A percentile compares a stretch with the other conserved stretches of the same genome.
Conservation (phyloP, 2,329 filamentous ascomycete species). For the Cryphonectria nitschkei region DNA sequence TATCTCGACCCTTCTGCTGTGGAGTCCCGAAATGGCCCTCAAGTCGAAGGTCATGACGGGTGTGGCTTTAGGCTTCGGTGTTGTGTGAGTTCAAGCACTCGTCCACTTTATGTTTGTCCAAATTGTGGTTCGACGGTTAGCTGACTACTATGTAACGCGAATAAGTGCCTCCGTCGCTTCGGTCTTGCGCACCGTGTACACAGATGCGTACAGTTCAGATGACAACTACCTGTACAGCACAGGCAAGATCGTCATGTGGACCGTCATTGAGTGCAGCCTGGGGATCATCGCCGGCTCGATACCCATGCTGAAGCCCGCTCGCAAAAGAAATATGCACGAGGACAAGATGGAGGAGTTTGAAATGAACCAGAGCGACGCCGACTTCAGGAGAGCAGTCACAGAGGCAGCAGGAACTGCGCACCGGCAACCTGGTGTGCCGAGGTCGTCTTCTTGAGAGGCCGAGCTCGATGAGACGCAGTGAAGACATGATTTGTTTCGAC, state of each 20-base stretch:
- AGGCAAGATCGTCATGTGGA: conserved; percentile 29
- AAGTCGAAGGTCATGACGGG: conserved; percentile 22
- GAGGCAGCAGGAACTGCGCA: conserved; percentile 6
- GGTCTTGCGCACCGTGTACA: conserved; percentile 25
- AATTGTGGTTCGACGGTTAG: not conserved
- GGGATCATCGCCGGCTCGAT: conserved; percentile 28
- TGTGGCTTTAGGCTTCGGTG: conserved; percentile 21
- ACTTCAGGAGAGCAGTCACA: conserved; percentile 18
- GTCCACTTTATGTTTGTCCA: not conserved
- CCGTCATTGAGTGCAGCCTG: conserved; percentile 26
- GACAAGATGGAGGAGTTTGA: conserved; percentile 25
- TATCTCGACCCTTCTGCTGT: conserved; percentile 26
- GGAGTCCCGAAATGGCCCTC: conserved; percentile 22
- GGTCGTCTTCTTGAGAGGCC: not conserved
- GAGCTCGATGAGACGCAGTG: not conserved
- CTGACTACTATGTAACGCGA: not conserved
- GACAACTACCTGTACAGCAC: conserved; percentile 28
- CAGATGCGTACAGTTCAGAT: conserved; percentile 26
- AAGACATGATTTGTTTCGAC: not conserved
- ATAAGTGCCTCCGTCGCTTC: conserved; percentile 26
- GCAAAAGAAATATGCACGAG: not conserved
- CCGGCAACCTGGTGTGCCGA: not conserved
- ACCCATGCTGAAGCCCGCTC: conserved; percentile 23
- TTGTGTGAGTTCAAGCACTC: conserved; percentile 18
- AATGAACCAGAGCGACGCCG: conserved; percentile 23